Evolutionary conservation across 2,329 filamentous ascomycete genomes (phyloP).

Genomic region (Beauveria sp.): DNA sequence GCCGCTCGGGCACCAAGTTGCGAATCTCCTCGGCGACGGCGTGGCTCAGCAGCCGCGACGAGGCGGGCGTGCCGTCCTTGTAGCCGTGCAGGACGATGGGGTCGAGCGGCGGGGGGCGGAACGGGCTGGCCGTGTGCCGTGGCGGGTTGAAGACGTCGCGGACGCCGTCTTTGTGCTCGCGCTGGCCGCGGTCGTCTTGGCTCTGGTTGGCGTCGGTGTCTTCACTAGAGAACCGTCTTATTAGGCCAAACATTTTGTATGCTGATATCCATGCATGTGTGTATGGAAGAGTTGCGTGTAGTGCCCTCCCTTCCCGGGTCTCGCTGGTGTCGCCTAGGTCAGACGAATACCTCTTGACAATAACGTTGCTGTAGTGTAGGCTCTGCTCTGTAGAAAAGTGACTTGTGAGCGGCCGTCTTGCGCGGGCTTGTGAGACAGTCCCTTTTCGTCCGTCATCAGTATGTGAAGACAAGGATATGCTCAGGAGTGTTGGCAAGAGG

Average conservation of each 20-base stretch:
- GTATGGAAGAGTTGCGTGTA: neutral
- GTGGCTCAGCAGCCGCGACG: conserved; percentile 59
- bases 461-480: neutral
- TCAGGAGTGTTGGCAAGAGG: neutral
- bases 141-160: conserved; percentile 47
- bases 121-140: conserved; percentile 61
- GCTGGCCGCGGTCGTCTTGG: conserved; percentile 19
- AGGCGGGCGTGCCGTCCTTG: conserved; percentile 47
- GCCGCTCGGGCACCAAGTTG: conserved; percentile 73
- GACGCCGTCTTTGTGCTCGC: conserved; percentile 37
- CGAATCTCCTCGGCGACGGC: conserved; percentile 88
- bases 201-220: conserved; percentile 23
- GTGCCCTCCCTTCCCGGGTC: neutral
- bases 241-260: conserved; percentile 47
- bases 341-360: neutral
- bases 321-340: neutral
- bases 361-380: neutral
- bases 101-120: conserved; percentile 82
- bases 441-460: neutral
- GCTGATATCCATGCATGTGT: conserved; percentile 15
- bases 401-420: neutral
- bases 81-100: conserved; percentile 67
- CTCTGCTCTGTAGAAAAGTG: neutral
- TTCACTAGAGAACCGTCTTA: conserved; percentile 58
- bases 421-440: neutral